Conservation (phyloP, 148 eudicot species). For the Agrostemma githago region DNA sequence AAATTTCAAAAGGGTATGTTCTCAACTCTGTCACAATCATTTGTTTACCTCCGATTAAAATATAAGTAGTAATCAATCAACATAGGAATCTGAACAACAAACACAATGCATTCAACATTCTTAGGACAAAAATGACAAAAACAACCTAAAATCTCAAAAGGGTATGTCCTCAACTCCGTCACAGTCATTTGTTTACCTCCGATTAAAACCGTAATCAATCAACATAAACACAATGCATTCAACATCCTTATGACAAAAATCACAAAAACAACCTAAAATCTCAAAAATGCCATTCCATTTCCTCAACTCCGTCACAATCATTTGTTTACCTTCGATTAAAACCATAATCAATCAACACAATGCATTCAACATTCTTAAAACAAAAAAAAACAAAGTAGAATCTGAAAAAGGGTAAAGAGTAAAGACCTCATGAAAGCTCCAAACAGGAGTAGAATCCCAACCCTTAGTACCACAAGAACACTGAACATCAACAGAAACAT, state of each 20-base stretch:
- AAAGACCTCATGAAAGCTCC: conserved; percentile 62
- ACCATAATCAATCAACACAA: neutral
- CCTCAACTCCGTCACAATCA: too few species aligned
- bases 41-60: too few species aligned
- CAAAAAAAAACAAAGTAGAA: neutral
- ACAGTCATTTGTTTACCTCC: too few species aligned
- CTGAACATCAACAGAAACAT: conserved; percentile 70
- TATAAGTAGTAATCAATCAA: neutral
- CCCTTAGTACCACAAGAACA: conserved; percentile 43
- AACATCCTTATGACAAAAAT: neutral
- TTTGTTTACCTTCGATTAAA: too few species aligned
- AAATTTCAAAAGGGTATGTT: too few species aligned
- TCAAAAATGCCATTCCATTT: too few species aligned
- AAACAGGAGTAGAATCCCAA: conserved; percentile 55
- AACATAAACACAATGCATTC: neutral
- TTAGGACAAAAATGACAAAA: neutral
- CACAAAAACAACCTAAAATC: neutral
- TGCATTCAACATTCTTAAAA: neutral
- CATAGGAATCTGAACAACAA: too few species aligned
- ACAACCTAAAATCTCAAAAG: too few species aligned
- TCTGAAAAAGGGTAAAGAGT: neutral
- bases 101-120: neutral
- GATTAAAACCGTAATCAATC: too few species aligned
- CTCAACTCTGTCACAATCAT: too few species aligned
- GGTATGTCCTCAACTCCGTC: too few species aligned